Base-by-base conservation (phyloP, 208 protist genomes). In the Trypanosoma mega region DNA sequence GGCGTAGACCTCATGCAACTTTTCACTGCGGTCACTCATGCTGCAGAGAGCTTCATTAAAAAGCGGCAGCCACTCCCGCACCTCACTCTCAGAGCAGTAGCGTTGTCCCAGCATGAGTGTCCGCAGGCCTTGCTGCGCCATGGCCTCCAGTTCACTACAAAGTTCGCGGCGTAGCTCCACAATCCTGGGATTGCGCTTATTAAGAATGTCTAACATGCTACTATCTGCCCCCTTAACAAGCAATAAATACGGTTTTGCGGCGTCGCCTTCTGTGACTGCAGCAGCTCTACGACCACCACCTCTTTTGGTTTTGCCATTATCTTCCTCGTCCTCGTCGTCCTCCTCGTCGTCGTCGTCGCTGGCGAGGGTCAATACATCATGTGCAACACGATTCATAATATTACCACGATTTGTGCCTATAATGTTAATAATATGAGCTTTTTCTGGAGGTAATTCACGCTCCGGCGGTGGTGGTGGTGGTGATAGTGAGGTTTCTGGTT, bases 191-290 rank as follows among this genome's bases (percentile, higher is more conserved):
- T 80, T 80, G 43, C 66, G 24, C 50, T 68, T 69, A 64, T 94
- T 77, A 1, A 82, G 56, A 52, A 90, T 84, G 63, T 76, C 68
- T 48, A 94, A 44, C 79, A 96, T 91, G 51, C 74, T 80, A 72
- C 57, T 90, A 60, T 96, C 91, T 7, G 91, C 91, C 0, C 91
- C 91, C 59, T 96, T 96, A 5, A 83, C 71, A 4, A 91, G 78
- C 37, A 96, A 65, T 45, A 93, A 61, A 30, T 85, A 87, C 12
- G 46, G 56, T 18, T 14, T 4, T 30, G 26, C 27, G 12, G 41
- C 31, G 12, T 34, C 18, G 20, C 24, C 26, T 14, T 3, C 41
- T 34, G n/a, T 18, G 14, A 33, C 21, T 18, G 9, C 8, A 11
- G 9, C 16, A 23, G 45, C 47, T n/a, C 20, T 4, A 34, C 23